Evolutionary conservation across 129 eudicot species (phyloP), one percentile per base, ranked within the genome.

Genomic region (Calendula officinalis): DNA sequence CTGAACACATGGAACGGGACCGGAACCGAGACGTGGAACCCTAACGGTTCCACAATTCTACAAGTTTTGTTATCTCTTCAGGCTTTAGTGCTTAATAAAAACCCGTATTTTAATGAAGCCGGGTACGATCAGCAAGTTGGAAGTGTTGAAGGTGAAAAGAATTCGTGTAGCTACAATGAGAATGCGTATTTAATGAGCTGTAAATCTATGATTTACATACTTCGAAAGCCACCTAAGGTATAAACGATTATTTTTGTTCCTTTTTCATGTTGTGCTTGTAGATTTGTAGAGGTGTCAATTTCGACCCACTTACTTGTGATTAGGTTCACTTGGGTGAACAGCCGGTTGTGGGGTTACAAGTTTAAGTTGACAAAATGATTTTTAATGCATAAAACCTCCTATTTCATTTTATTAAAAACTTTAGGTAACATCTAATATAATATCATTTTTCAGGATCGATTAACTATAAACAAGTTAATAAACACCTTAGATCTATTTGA

Each of bases 1-100:
- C 87, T 94, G 7, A 94, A 94, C 47, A 94, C 99, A n/a, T 94
- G 99, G 99, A 71, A 82, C 0, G 99, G 99, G 9, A 75, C 84
- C 3, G 89, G 85, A 10, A 81, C 71, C 15, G 99, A 94, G 82
- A 87, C 82, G 36, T 94, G 99, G 99, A 84, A 83, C 60, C 99
- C 99, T 2, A 70, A 56, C 9, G 78, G 81, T 47, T 94, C 99
- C 22, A 94, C 95, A 3, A 82, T 94, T 70, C 97, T 89, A 64
- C 99, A 94, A 78, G 88, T 94, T 77, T 86, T 94, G 53, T 80
- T 94, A 41, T 94, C 99, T 45, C 87, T 94, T 47, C 97, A 89
- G 62, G 97, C 95, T 47, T 90, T 94, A 42, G 99, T 94, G 66
- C 99, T 94, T 14, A 94, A 89, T 55, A 81, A 79, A 27, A 94